Base-by-base conservation (phyloP, 306 rosid species). In the Castanea crenata region DNA sequence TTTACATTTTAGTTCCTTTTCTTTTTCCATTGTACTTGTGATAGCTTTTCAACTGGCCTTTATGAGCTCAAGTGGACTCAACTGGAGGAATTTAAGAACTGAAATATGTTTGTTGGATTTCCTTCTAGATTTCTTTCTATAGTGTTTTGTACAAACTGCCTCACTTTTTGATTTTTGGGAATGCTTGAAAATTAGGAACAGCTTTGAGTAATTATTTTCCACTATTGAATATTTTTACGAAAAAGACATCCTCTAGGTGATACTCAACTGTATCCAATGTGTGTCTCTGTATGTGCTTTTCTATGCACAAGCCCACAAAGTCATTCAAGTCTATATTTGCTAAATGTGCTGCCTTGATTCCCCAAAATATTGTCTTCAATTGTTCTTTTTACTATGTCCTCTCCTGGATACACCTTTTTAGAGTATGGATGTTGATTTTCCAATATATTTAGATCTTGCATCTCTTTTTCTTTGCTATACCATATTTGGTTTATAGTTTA, bases 271-370 rank as follows among this genome's bases (percentile, higher is more conserved):
- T 31, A 29, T 32, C 49, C 31, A 21, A 64, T 64, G 21, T 29
- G 20, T 63, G 44, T 64, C 34, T 65, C 83, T 73, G 83, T 71
- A 6, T 51, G 80, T 69, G 80, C 85, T 74, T 10, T 64, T 64
- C 12, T 18, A 15, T 64, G n/a, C 23, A 32, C 46, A 16, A 18
- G 44, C 71, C 32, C 13, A 32, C 18, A 64, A 2, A 64, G 6
- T 64, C 21, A 29, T 7, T 11, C 15, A 13, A 64, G 41, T 32
- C 14, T 64, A 21, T 18, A 64, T 15, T 15, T 64, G 71, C 9
- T 64, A 13, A 6, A 16, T 61, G 21, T 11, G 46, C 15, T 5
- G 5, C 16, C 46, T 64, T 31, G 46, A 32, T 64, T 64, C 71
- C 71, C 71, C 10, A 18, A 46, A 29, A 29, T 64, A 44, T 29